Conservation (phyloP, 2,329 filamentous ascomycete species). For the Neonectria hederae region DNA sequence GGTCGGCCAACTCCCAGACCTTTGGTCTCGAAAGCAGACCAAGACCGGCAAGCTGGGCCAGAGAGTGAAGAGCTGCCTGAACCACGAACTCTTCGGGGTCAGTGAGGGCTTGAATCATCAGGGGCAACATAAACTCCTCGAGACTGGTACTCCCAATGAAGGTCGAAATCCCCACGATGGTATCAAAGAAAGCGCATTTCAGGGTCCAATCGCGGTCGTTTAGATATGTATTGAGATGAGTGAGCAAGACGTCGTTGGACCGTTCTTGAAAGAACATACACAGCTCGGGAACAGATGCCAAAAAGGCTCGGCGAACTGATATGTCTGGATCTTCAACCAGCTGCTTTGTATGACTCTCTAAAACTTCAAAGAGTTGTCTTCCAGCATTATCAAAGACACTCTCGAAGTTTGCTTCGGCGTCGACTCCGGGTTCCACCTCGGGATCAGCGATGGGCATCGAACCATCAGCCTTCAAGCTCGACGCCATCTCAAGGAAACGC, state of each 20-base stretch:
- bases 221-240: conserved; percentile 95
- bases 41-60: conserved; percentile 87
- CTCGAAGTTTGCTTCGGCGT: conserved; percentile 76
- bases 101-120: conserved; percentile 94
- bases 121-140: conserved; percentile 92
- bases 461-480: conserved; percentile 84
- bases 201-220: conserved; percentile 97
- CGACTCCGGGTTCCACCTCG: conserved; percentile 77
- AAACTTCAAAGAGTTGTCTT: conserved; percentile 80
- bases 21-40: conserved; percentile 87
- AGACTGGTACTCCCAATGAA: conserved; percentile 90
- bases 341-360: conserved; percentile 88
- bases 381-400: conserved; percentile 90
- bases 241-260: conserved; percentile 94
- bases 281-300: conserved; percentile 89
- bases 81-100: conserved; percentile 95
- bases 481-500: conserved; percentile 89
- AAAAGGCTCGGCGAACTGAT: conserved; percentile 87
- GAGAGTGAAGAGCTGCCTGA: conserved; percentile 85
- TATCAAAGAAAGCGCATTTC: conserved; percentile 96
- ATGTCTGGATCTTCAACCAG: conserved; percentile 88
- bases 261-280: conserved; percentile 96
- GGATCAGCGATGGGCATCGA: conserved; percentile 81
- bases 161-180: conserved; percentile 89
- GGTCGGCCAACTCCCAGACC: conserved; percentile 87